Base-by-base conservation (phyloP, 495 filamentous ascomycete species). In the Elaphomyces granulatus region DNA sequence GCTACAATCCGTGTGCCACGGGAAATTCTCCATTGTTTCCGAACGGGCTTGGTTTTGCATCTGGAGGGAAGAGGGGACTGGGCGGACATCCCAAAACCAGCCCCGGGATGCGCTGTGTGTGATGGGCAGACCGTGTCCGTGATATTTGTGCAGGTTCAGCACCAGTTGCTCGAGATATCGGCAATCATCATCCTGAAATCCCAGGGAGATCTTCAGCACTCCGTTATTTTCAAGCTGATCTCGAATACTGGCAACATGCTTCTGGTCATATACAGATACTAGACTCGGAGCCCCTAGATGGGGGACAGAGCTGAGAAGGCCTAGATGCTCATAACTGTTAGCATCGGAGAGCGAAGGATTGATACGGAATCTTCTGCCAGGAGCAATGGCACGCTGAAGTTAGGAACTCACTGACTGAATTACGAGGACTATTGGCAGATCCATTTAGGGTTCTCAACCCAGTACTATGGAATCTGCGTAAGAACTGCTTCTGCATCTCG, bases 1-100 rank as follows among this genome's bases (percentile, higher is more conserved):
- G 28, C 61, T 60, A 26, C 60, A 59, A 36, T 66, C 63, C 15
- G 60, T 61, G 40, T 67, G 64, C 64, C 64, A 66, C n/a, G 50
- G 45, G 32, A 68, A 63, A 8, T 43, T 36, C 12, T 44, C 4
- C 37, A 45, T 51, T 7, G 60, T 64, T 38, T 64, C 56, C 3
- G 61, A 66, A 20, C 60, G 47, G 2, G 60, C 60, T 32, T 50
- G 48, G 17, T 53, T 45, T 15, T 12, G 23, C n/a, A n/a, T n/a
- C n/a, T n/a, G n/a, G n/a, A n/a, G n/a, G 20, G 12, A 35, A n/a
- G n/a, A n/a, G n/a, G n/a, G n/a, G n/a, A n/a, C n/a, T 2, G 58
- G 52, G 23, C 52, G 51, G 15, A 62, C 44, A 34, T 63, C 60
- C 60, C 58, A 63, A 3, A 62, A 54, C 42, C 53, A 61, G 14